These are phyloP conservation scores for Ophiostoma sp. DNA, from an alignment of 2,329 filamentous ascomycete species.

Conservation along the genomic window DNA sequence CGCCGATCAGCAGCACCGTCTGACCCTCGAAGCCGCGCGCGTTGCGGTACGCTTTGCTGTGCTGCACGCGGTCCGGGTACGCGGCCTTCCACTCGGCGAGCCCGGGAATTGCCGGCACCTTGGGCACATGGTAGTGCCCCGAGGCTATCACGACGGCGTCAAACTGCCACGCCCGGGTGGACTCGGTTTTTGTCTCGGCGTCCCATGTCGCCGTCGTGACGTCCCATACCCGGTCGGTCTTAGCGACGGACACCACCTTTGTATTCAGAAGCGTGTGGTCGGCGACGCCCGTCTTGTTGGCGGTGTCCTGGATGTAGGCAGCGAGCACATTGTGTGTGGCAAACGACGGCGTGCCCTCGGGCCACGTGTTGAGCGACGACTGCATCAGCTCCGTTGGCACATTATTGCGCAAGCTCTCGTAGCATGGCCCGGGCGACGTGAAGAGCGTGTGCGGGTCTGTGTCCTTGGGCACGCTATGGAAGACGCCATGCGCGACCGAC, in stretches of 20 bases:
- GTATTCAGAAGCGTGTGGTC: slow-evolving; percentile 51
- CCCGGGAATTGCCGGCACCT: slow-evolving; percentile 55
- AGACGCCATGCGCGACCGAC: slow-evolving; percentile 31
- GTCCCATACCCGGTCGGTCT: slow-evolving; percentile 31
- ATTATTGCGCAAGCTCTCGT: slow-evolving; percentile 62
- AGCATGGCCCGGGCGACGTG: slow-evolving; percentile 42
- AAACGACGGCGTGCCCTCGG: slow-evolving; percentile 53
- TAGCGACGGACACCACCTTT: slow-evolving; percentile 49
- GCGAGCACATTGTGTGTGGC: slow-evolving; percentile 52
- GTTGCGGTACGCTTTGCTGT: slow-evolving; percentile 67
- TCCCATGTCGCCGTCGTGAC: slow-evolving; percentile 19
- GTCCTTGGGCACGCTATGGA: slow-evolving; percentile 35
- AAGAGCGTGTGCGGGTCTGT: slow-evolving; percentile 36
- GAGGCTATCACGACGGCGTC: slow-evolving; percentile 62
- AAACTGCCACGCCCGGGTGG: slow-evolving; percentile 37
- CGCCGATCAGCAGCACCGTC: slow-evolving; percentile 48
- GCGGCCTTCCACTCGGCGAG: slow-evolving; percentile 50
- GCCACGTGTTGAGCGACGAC: slow-evolving; percentile 47
- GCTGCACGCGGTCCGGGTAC: slow-evolving; percentile 51
- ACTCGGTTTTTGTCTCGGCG: not conserved
- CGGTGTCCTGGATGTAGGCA: slow-evolving; percentile 57
- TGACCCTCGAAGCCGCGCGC: slow-evolving; percentile 34
- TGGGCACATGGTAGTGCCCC: slow-evolving; percentile 61
- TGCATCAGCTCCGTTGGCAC: slow-evolving; percentile 57
- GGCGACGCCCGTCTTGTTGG: slow-evolving; percentile 45